A percentile compares a stretch with the other conserved stretches of the same genome.
Evolutionary conservation across 1,284 basidiomycete genomes (phyloP).

Genomic region (Lentinula novae-zelandiae): DNA sequence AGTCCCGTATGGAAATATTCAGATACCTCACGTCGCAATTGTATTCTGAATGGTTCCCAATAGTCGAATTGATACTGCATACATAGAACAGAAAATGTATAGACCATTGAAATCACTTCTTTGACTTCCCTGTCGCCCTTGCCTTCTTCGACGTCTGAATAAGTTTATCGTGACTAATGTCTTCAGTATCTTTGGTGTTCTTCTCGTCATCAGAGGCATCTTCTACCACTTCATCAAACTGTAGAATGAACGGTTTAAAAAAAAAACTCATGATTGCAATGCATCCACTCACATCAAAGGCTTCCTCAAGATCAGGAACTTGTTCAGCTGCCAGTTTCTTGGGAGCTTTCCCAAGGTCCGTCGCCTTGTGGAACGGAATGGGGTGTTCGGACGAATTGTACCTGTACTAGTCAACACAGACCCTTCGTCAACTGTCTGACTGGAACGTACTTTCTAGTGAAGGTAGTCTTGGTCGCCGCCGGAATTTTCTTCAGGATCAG

Average conservation of each 20-base stretch:
- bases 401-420: conserved; percentile 33
- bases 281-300: conserved; percentile 50
- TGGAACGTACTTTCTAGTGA: conserved; percentile 76
- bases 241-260: conserved; percentile 1
- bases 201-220: conserved; percentile 51
- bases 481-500: conserved; percentile 81
- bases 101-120: conserved; percentile 3
- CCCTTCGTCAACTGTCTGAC: neutral
- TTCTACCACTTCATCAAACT: conserved; percentile 48
- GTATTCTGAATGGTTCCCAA: neutral
- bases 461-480: conserved; percentile 74
- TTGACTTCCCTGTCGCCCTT: conserved; percentile 17
- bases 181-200: conserved; percentile 34
- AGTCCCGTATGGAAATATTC: neutral
- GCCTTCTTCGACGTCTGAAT: conserved; percentile 44
- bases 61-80: too few species aligned
- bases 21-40: neutral
- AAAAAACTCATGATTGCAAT: neutral
- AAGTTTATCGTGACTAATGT: conserved; percentile 45
- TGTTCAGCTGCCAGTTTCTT: conserved; percentile 75
- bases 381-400: conserved; percentile 89
- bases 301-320: conserved; percentile 87
- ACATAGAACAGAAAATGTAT: neutral
- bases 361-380: conserved; percentile 86
- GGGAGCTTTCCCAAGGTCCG: conserved; percentile 71